Conservation (phyloP, 2,329 filamentous ascomycete species). For the Anthostomella pinea region DNA sequence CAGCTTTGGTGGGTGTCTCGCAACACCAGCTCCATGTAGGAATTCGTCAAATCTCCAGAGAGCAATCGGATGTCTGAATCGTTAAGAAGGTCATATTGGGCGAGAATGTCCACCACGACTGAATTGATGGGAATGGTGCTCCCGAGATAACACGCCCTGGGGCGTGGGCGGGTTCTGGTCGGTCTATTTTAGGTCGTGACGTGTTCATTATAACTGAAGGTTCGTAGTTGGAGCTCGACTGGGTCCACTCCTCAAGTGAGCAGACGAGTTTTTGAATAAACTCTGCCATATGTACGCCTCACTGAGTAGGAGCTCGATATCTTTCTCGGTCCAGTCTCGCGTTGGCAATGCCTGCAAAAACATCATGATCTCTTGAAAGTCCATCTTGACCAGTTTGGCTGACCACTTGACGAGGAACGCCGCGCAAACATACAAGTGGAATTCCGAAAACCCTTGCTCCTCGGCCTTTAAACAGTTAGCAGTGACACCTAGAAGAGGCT, state of each 20-base stretch:
- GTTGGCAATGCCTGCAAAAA: conserved; percentile 94
- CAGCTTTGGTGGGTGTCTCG: too few species aligned
- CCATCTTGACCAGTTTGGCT: conserved; percentile 90
- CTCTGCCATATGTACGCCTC: conserved; percentile 99
- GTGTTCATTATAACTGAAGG: conserved; percentile 40
- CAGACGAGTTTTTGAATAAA: conserved; percentile 89
- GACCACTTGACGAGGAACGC: conserved; percentile 99
- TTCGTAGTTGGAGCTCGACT: conserved; percentile 39
- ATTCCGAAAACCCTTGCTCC: conserved; percentile 97
- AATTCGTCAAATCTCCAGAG: too few species aligned
- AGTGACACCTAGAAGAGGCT: conserved; percentile 5
- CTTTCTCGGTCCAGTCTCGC: conserved; percentile 93
- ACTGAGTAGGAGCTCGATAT: conserved; percentile 90
- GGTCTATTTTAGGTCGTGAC: too few species aligned
- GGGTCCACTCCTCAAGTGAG: conserved; percentile 67
- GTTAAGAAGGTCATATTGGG: too few species aligned
- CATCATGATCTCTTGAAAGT: conserved; percentile 99
- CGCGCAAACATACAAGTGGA: conserved; percentile 96
- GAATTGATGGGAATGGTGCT: too few species aligned
- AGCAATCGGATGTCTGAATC: too few species aligned
- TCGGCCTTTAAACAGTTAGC: conserved; percentile 64
- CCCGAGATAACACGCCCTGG: too few species aligned
- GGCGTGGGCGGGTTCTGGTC: too few species aligned
- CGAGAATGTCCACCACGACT: too few species aligned
- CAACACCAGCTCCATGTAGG: too few species aligned